Evolutionary conservation across 306 rosid species (phyloP).

Genomic region (Malus orientalis): DNA sequence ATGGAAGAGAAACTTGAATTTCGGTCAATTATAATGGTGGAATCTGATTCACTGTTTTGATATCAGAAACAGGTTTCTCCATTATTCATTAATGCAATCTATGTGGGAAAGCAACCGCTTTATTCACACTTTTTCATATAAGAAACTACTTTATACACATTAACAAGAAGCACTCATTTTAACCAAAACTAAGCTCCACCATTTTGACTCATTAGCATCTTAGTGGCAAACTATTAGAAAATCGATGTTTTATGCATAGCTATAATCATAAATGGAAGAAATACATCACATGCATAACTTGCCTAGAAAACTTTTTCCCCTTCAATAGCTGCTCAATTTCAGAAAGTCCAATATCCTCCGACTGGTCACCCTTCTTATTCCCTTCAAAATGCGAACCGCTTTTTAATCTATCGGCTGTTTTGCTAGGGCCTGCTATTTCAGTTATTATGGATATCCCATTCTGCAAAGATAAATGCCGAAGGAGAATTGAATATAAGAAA

Average conservation of each 20-base stretch:
- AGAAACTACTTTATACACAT: neutral
- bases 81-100: neutral
- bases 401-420: slow-evolving; percentile 6
- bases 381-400: slow-evolving; percentile 12
- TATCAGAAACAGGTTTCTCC: neutral
- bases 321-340: slow-evolving; percentile 39
- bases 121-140: too few relatives aligned
- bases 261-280: neutral
- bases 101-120: neutral
- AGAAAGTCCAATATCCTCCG: slow-evolving; percentile 13
- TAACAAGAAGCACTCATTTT: neutral
- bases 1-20: neutral
- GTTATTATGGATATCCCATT: slow-evolving; percentile 9
- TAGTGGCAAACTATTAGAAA: neutral
- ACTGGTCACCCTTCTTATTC: slow-evolving; percentile 2
- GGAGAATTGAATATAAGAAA: neutral
- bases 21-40: neutral
- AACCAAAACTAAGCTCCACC: neutral
- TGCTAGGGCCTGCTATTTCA: slow-evolving; percentile 24
- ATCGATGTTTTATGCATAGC: neutral
- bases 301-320: slow-evolving; percentile 45
- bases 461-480: slow-evolving; percentile 22
- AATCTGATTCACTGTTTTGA: neutral
- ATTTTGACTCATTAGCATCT: neutral
- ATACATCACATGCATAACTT: neutral